Evolutionary conservation across 2,329 filamentous ascomycete species (phyloP).

Genomic region (Boeremia exigua): DNA sequence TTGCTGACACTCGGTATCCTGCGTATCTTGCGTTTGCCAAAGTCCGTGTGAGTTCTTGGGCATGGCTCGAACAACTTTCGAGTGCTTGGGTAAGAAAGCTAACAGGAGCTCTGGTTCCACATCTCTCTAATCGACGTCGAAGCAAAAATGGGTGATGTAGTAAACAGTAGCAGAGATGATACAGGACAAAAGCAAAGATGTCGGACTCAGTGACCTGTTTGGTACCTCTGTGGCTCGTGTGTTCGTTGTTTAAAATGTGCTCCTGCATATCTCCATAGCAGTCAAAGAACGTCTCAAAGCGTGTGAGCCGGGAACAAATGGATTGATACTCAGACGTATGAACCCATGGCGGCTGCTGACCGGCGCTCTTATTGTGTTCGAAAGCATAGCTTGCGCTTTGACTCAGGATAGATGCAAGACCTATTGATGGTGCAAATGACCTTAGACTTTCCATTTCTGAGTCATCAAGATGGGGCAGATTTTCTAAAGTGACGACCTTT

Average conservation of each 20-base stretch:
- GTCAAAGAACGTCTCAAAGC: constrained; percentile 13
- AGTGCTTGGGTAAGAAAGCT: background rate
- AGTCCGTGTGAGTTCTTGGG: constrained; percentile 7
- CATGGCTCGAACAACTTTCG: background rate
- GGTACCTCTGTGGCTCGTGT: background rate
- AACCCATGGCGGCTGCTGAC: constrained; percentile 12
- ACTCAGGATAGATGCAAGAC: background rate
- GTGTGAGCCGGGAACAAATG: constrained; percentile 9
- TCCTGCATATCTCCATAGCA: constrained; percentile 8
- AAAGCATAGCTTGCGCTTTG: constrained; percentile 1
- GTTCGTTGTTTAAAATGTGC: background rate
- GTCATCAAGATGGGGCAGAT: background rate
- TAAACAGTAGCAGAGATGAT: constrained; percentile 11
- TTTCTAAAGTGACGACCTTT: background rate
- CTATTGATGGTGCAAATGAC: background rate
- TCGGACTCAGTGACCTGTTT: constrained; percentile 2
- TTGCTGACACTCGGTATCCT: constrained; percentile 4
- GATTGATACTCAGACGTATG: constrained; percentile 14
- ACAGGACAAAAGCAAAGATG: constrained; percentile 11
- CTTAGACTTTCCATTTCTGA: background rate
- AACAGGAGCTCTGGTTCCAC: background rate
- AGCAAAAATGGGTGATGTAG: constrained; percentile 15
- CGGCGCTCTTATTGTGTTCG: background rate
- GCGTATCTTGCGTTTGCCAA: constrained; percentile 6
- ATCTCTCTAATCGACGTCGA: constrained; percentile 5